phyloP scores from a whole-genome alignment of 129 eudicot genomes.

The Glebionis coronaria region DNA sequence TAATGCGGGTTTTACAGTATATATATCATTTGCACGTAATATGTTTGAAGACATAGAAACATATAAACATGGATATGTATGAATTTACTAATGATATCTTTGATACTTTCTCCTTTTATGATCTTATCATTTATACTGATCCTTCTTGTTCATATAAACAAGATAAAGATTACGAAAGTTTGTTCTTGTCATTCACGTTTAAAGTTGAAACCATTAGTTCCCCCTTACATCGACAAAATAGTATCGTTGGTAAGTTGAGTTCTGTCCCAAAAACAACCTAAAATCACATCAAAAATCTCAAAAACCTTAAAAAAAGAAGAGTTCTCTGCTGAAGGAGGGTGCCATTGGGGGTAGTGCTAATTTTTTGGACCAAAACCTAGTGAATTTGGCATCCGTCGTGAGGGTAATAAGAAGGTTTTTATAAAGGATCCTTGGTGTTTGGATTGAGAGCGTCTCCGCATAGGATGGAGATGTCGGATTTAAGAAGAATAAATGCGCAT shows the following conservation, averaged over 20 bases:
- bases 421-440: constrained; percentile 20
- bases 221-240: constrained; percentile 13
- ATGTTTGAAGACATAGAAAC: background rate
- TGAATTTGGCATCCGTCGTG: background rate
- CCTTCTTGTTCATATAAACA: constrained; percentile 19
- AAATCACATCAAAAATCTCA: background rate
- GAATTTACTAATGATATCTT: constrained; percentile 27
- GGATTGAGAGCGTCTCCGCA: constrained; percentile 12
- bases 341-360: background rate
- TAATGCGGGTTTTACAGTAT: no score
- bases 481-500: constrained; percentile 22
- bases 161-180: background rate
- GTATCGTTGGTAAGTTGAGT: constrained; percentile 8
- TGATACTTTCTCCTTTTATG: constrained; percentile 37
- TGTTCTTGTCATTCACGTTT: constrained; percentile 29
- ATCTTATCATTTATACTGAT: constrained; percentile 35
- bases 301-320: background rate
- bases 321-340: background rate
- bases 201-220: background rate
- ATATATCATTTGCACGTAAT: no score
- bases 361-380: background rate
- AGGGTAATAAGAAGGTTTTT: constrained; percentile 12
- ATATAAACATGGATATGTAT: constrained; percentile 22
- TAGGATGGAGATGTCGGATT: constrained; percentile 33
- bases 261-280: constrained; percentile 8